Percentiles rank a stretch among this genome's conserved stretches.
These are phyloP conservation scores for Neurospora sp. DNA, from an alignment of 495 filamentous ascomycete genomes.

Conservation along the genomic window DNA sequence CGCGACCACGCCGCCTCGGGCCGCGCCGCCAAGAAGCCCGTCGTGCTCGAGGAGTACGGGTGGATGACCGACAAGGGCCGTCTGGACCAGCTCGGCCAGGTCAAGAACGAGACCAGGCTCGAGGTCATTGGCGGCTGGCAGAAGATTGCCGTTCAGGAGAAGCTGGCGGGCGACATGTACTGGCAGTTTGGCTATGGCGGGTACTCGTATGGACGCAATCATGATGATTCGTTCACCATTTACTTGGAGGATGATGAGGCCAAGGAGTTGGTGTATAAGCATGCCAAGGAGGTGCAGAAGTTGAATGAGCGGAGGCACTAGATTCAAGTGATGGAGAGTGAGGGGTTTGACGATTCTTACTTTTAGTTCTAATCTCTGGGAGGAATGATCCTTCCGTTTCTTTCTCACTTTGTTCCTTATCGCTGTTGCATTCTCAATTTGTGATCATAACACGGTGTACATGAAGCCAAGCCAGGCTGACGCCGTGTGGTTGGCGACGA, in stretches of 20 bases:
- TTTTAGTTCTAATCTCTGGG: neutral
- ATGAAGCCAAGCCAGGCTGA: neutral
- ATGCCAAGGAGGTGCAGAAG: conserved; percentile 18
- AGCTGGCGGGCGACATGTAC: conserved; percentile 47
- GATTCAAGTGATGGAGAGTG: neutral
- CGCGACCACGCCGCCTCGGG: conserved; percentile 48
- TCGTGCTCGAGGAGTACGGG: conserved; percentile 62
- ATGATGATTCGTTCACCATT: conserved; percentile 50
- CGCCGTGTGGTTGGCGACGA: neutral
- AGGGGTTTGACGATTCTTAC: neutral
- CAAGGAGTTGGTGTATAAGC: conserved; percentile 25
- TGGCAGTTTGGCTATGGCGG: conserved; percentile 55
- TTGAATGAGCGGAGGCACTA: conserved; percentile 11
- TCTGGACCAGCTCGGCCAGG: conserved; percentile 23
- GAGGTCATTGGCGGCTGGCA: conserved; percentile 52
- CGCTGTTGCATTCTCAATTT: neutral
- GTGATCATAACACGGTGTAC: neutral
- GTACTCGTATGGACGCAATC: conserved; percentile 44
- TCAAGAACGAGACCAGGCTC: conserved; percentile 26
- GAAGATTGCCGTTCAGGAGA: conserved; percentile 37
- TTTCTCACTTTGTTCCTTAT: neutral
- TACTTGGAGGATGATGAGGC: conserved; percentile 32
- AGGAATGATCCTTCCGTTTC: neutral
- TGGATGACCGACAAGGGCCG: conserved; percentile 31
- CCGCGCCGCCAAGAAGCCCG: conserved; percentile 49